Conservation (phyloP, 768 basidiomycete species). For the Baorangia bicolor region DNA sequence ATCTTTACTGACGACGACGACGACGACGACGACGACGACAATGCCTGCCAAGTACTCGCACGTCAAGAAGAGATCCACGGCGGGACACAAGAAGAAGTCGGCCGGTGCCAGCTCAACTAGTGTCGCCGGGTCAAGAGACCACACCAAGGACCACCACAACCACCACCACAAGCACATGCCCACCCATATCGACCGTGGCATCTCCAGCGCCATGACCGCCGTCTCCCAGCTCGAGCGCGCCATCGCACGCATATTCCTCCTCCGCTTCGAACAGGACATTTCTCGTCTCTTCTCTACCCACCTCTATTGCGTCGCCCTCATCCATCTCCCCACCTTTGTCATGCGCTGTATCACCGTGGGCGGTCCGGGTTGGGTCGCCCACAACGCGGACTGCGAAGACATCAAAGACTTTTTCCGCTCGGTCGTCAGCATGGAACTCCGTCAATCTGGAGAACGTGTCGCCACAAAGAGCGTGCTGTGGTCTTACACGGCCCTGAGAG, state of each 20-base stretch:
- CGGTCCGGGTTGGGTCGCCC: constrained; percentile 67
- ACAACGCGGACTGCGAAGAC: constrained; percentile 65
- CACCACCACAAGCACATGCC: constrained; percentile 37
- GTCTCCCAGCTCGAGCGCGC: constrained; percentile 66
- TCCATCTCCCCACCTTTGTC: constrained; percentile 66
- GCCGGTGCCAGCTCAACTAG: constrained; percentile 27
- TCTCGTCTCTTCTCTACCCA: constrained; percentile 72
- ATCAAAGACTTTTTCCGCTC: constrained; percentile 74
- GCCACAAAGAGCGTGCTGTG: constrained; percentile 79
- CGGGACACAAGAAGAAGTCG: constrained; percentile 47
- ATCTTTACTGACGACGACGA: constrained; percentile 1
- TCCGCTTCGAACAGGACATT: constrained; percentile 75
- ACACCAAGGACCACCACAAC: constrained; percentile 30
- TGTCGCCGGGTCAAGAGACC: constrained; percentile 22
- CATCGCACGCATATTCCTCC: constrained; percentile 63
- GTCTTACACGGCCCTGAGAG: constrained; percentile 74
- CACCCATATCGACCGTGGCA: constrained; percentile 51
- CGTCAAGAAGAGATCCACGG: constrained; percentile 61
- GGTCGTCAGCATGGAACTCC: constrained; percentile 71
- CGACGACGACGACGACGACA: constrained; percentile 23
- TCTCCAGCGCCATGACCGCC: constrained; percentile 58
- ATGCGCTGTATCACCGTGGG: constrained; percentile 61
- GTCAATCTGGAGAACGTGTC: constrained; percentile 74
- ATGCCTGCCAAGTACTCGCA: constrained; percentile 78
- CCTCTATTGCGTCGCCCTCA: constrained; percentile 60